A percentile compares a stretch with the other conserved stretches of the same genome.
Conservation (phyloP, 352 stramenopile genomes). For the Pythium brachiatum region DNA sequence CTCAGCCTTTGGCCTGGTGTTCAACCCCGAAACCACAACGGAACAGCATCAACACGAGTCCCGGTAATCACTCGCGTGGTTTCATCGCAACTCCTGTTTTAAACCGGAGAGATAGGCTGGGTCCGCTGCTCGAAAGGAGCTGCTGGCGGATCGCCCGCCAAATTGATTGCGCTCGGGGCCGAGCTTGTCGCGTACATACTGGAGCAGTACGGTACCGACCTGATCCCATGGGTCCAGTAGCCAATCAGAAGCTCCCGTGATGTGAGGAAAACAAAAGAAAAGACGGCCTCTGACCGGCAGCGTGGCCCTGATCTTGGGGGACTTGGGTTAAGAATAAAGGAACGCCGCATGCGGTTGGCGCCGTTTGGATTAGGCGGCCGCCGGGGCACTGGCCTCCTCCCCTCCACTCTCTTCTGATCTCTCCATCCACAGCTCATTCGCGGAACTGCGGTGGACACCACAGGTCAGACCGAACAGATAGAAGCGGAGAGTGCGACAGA, state of each 20-base stretch:
- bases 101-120: no score
- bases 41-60: background rate
- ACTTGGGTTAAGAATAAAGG: slow-evolving; percentile 1
- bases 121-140: background rate
- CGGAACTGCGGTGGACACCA: slow-evolving; percentile 1
- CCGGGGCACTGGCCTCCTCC: no score
- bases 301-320: background rate
- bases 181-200: background rate
- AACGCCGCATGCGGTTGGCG: background rate
- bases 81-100: background rate
- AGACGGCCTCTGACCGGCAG: no score
- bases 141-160: background rate
- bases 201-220: background rate
- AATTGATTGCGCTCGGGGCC: background rate
- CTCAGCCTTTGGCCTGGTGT: no score
- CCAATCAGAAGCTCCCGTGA: background rate
- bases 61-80: background rate
- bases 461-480: background rate
- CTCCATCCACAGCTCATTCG: background rate
- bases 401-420: background rate
- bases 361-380: background rate
- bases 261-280: slow-evolving; percentile 1
- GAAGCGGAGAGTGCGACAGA: background rate
- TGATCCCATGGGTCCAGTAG: background rate
- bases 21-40: background rate